phyloP scores from a whole-genome alignment of 805 yeast species.

The Wickerhamomyces silvicola region DNA sequence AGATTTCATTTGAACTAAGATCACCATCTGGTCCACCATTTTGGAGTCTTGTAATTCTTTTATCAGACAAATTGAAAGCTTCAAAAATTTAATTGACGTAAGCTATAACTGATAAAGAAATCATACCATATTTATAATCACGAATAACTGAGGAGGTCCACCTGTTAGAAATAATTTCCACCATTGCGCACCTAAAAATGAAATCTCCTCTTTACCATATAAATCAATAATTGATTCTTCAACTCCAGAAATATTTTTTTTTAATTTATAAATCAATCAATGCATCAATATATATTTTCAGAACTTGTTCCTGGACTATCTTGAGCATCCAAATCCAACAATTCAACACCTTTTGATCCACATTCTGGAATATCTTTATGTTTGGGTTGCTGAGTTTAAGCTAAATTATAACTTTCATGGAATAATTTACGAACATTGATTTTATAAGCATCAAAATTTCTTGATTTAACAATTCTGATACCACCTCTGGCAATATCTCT shows the following conservation, averaged over 20 bases:
- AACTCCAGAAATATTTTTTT: conserved; percentile 63
- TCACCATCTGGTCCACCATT: conserved; percentile 99
- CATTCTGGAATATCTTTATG: conserved; percentile 99
- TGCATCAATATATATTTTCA: conserved; percentile 87
- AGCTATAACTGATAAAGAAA: conserved; percentile 88
- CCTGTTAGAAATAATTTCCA: conserved; percentile 99
- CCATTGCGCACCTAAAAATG: conserved; percentile 95
- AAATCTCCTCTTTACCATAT: conserved; percentile 77
- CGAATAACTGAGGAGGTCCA: conserved; percentile 84
- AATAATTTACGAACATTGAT: conserved; percentile 82
- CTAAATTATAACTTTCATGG: conserved; percentile 94
- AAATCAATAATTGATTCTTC: conserved; percentile 82
- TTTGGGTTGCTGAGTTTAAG: conserved; percentile 92
- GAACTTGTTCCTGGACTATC: conserved; percentile 78
- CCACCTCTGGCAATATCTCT: conserved; percentile 98
- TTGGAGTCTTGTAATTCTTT: conserved; percentile 71
- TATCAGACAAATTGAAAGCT: conserved; percentile 55
- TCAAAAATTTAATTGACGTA: conserved; percentile 84
- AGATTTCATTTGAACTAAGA: conserved; percentile 90
- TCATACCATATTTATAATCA: conserved; percentile 97
- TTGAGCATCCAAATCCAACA: conserved; percentile 66
- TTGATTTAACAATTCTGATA: conserved; percentile 86
- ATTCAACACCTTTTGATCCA: conserved; percentile 95
- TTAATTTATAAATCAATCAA: conserved; percentile 78
- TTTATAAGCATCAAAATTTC: conserved; percentile 78